phyloP scores from a whole-genome alignment of 2,329 filamentous ascomycete genomes.

The Dissoconium aciculare region DNA sequence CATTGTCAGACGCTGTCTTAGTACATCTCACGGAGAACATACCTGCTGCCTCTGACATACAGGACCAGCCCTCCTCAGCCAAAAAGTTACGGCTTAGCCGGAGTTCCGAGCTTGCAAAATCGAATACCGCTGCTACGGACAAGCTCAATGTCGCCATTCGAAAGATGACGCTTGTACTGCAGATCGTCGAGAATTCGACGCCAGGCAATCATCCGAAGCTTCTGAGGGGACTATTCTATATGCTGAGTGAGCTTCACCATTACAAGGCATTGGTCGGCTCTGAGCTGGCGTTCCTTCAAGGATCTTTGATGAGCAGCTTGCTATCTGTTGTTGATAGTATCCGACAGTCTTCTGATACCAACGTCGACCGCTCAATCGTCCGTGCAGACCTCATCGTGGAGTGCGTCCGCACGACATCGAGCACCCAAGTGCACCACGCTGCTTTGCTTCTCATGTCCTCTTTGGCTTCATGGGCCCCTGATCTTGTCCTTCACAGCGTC shows the following conservation, averaged over 20 bases:
- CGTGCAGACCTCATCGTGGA: conserved; percentile 85
- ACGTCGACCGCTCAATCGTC: conserved; percentile 62
- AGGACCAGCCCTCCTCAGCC: conserved; percentile 54
- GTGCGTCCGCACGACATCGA: conserved; percentile 81
- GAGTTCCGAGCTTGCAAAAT: conserved; percentile 45
- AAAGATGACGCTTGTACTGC: conserved; percentile 72
- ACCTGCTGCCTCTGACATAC: conserved; percentile 55
- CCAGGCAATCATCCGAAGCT: conserved; percentile 63
- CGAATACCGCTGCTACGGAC: conserved; percentile 46
- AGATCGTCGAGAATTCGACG: conserved; percentile 69
- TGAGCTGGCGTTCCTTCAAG: conserved; percentile 80
- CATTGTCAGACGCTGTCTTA: conserved; percentile 60
- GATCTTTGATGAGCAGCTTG: conserved; percentile 66
- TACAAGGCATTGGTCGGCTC: conserved; percentile 68
- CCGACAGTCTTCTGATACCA: conserved; percentile 32
- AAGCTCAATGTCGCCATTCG: conserved; percentile 54
- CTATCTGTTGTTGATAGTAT: conserved; percentile 70
- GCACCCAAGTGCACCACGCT: conserved; percentile 83
- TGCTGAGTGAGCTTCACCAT: conserved; percentile 74
- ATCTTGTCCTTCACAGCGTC: conserved; percentile 84
- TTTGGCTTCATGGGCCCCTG: conserved; percentile 73
- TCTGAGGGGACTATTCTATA: conserved; percentile 63
- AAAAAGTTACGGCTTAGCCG: conserved; percentile 65
- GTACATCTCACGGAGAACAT: conserved; percentile 58
- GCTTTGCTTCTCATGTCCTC: conserved; percentile 78